Base-by-base conservation (phyloP, 164 flowering plant species). In the Piper longum region DNA sequence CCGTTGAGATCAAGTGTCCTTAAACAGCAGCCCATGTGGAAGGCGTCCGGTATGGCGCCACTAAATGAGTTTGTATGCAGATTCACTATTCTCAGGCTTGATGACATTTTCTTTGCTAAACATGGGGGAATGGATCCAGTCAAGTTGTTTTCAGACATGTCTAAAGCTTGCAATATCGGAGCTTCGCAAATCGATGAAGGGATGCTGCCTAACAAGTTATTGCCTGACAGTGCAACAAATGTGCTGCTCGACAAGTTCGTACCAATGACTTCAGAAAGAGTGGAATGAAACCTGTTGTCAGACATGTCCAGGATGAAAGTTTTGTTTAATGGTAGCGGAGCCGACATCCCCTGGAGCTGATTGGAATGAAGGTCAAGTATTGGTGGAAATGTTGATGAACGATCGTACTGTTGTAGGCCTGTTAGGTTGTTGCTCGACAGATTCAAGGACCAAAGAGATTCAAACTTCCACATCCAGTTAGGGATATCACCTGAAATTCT, bases 101-200 rank as follows among this genome's bases (percentile, higher is more conserved):
- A 1, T 41, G 36, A 26, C 36, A 56, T 12, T 4, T 13, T 55
- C 5, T 16, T 55, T 56, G 19, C n/a, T 12, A 89, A 40, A 59
- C 96, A 89, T 0, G 12, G 0, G 0, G 89, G 91, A 16, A 86
- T 75, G 0, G 1, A 8, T 3, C 88, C 83, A 41, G 26, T 65
- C 41, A 89, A 69, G 2, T 9, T 16, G 61, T 86, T 89, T 18
- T 66, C 39, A 0, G 93, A 85, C 16, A 87, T 66, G 56, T 82
- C 82, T 41, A 83, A 82, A 66, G 78, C 81, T 61, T 57, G 70
- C 40, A 83, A 77, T 40, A 16, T 57, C 1, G 2, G 8, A 0
- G 70, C 79, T 56, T 74, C 68, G 75, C 96, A 89, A 2, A 86
- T 51, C 0, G 86, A 81, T 5, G 39, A 0, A 44, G 80, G 77